Percentiles rank a stretch among this genome's conserved stretches.
These are phyloP conservation scores for Eucalyptus coolabah DNA, from an alignment of 345 rosid species.

Conservation along the genomic window DNA sequence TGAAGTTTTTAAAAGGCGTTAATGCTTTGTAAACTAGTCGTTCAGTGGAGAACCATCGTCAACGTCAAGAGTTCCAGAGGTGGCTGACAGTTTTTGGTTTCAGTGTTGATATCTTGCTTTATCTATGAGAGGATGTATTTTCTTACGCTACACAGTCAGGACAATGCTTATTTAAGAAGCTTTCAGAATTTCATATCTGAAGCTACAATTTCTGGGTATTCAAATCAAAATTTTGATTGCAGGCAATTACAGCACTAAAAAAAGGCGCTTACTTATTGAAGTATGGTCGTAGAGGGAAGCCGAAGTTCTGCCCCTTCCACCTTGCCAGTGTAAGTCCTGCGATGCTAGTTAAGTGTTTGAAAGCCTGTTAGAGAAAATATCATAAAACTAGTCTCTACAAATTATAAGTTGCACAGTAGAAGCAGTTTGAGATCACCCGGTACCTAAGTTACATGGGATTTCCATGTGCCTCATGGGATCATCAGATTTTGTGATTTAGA, in stretches of 20 bases:
- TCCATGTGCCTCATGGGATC: not conserved
- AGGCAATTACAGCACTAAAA: slow-evolving; percentile 84
- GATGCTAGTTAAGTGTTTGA: not conserved
- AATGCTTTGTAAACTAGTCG: not conserved
- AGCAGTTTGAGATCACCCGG: not conserved
- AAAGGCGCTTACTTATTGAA: slow-evolving; percentile 76
- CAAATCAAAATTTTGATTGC: not conserved
- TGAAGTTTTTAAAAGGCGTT: not conserved
- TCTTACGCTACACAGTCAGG: not conserved
- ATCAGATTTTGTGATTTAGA: not conserved
- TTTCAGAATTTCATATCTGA: not conserved
- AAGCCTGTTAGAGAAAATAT: not conserved
- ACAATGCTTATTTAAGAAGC: not conserved
- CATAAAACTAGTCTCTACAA: not conserved
- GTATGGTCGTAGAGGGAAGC: slow-evolving; percentile 88
- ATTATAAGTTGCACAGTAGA: not conserved
- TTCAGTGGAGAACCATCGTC: not conserved
- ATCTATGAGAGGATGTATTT: not conserved
- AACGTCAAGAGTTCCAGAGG: not conserved
- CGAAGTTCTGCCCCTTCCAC: slow-evolving; percentile 80
- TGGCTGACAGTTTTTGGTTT: not conserved
- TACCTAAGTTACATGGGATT: not conserved
- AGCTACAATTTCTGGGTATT: not conserved
- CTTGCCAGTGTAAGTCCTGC: slow-evolving; percentile 55
- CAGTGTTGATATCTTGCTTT: not conserved